Base-by-base conservation (phyloP, 1,284 basidiomycete genomes). In the Cerioporus squamosus region DNA sequence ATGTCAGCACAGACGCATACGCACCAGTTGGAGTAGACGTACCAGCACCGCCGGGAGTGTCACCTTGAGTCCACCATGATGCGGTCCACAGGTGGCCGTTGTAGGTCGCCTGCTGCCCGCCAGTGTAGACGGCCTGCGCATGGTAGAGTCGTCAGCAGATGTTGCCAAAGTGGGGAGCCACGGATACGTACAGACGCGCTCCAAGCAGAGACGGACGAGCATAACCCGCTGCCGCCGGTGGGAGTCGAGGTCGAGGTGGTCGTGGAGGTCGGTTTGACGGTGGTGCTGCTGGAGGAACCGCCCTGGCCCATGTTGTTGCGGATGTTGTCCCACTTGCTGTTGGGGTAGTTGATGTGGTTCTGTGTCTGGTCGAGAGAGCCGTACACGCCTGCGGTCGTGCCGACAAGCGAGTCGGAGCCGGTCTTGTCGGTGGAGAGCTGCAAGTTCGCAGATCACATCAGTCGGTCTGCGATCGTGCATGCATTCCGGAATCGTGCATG, bases 341-440 rank as follows among this genome's bases (percentile, higher is more conserved):
- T 76, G 2, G 87, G 87, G 73, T 77, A 88, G 66, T 74, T 74
- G 64, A 93, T 82, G 67, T 93, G 91, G 72, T 94, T 94, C 73
- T 77, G 73, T 22, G 87, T 85, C 64, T 78, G 77, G 74, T 90
- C 87, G 44, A 91, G 78, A 18, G 69, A 59, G 8, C 85, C 83
- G 51, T 86, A 76, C 17, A 79, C 75, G 55, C 66, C 65, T 1
- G 76, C 79, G 23, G 80, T 79, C 14, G 80, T 81, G 24, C 74
- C 71, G 12, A 90, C 82, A 18, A 91, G 79, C 5, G 86, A 88
- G 18, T 79, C 75, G 0, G 76, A 56, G 44, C 84, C 86, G 5
- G 75, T 75, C 70, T 85, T 87, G 69, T 90, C 89, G 5, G 81
- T 83, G 10, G 86, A 88, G 10, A 90, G 77, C 79, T 87, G 53